Base-by-base conservation (phyloP, 2,329 filamentous ascomycete species). In the Paracoccidioides brasiliensis region DNA sequence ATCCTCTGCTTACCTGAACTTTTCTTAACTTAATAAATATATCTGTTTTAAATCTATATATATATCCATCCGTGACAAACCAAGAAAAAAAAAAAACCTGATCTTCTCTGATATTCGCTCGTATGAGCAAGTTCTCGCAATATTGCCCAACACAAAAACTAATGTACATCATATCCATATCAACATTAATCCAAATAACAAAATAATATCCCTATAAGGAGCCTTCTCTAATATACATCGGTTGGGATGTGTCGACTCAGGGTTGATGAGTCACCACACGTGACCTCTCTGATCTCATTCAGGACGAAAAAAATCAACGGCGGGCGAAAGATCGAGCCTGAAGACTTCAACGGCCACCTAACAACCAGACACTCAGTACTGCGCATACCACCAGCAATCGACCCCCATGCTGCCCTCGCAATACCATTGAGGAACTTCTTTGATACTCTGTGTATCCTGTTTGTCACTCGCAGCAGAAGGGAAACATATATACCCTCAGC, bases 221-320 rank as follows among this genome's bases (percentile, higher is more conserved):
- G 22, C 22, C 22, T 22, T 22, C 22, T 22, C 22, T 22, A 22
- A 22, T 22, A 22, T 22, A 22, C 2, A 22, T 22, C 2, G 22
- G 22, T 22, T 22, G 22, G 22, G 22, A 22, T 22, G 22, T 22
- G 2, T 22, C 22, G 22, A 22, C 22, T 22, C 45, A 44, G 35
- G 43, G 52, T 43, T 53, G 41, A 53, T 53, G 52, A 45, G 10
- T 52, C 49, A 40, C 9, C 4, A 0, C 49, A 52, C 49, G 49
- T 52, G 49, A 52, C 49, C 9, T 3, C n/a, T 42, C 49, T 52
- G 49, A 52, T 42, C 49, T 42, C 37, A 33, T 42, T 3, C 35
- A 37, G 6, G 6, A 32, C 2, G 3, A 10, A 30, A 52, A 52
- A 52, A 52, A 41, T 52, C 32, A 14, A 42, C 32, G 12, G n/a